Base-by-base conservation (phyloP, 345 rosid species). In the Alliaria petiolata region DNA sequence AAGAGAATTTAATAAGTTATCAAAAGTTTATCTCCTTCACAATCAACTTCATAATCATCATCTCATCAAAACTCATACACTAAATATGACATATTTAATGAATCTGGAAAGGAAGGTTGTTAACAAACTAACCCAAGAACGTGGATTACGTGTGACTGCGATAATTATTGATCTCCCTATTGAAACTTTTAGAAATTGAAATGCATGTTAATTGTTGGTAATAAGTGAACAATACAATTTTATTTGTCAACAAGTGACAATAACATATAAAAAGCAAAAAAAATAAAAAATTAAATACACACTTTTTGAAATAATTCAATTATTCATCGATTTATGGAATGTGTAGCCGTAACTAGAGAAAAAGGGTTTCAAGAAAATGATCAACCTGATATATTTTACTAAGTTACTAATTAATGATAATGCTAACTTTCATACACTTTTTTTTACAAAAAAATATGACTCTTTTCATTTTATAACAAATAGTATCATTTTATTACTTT, bases 31-130 rank as follows among this genome's bases (percentile, higher is more conserved):
- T 68, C 69, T 38, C 72, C 7, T 61, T 44, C 62, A 31, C 58
- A 47, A 65, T 69, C 71, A 63, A 30, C 45, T 76, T 62, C 65
- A 62, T 40, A 69, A 69, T 70, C 75, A 69, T 31, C 38, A 58
- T 63, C 71, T 55, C 60, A 55, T 47, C 19, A 55, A 55, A 76
- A 69, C 53, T 36, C 65, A 7, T 33, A 38, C 53, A 57, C 45
- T 35, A 69, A 6, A 33, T 53, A 54, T 72, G 65, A 50, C 62
- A 58, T 56, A 56, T 38, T 36, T 6, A n/a, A 14, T 14, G 14
- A 5, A 40, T 25, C 64, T 0, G 40, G 34, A 35, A 43, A 43
- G 52, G 11, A 33, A 22, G 38, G 7, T 44, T 13, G 53, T 51
- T 16, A 64, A 35, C 46, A 35, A 31, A 55, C 19, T 25, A 63